Evolutionary conservation across 192 early-diverging fungal genomes (phyloP), one percentile per base, ranked within the genome.

Genomic region (Entomortierella beljakovae): DNA sequence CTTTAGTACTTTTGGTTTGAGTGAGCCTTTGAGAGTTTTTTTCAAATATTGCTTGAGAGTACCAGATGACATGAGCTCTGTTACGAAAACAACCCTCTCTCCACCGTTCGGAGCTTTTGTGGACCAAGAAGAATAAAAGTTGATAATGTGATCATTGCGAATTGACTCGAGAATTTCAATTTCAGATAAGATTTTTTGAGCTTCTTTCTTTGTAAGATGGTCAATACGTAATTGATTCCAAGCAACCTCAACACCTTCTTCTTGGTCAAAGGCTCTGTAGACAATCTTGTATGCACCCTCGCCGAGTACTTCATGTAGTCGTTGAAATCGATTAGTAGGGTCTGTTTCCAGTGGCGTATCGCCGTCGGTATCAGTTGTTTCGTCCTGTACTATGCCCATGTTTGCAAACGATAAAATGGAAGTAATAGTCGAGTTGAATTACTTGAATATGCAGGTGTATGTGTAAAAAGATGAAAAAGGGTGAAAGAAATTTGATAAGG

Each of bases 61-160:
- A 22, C 94, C 94, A 8, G 92, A 92, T 6, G 93, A 92, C 94
- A 96, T 96, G 46, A 96, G 82, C 68, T 96, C 94, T 20, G 94
- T 96, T n/a, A 96, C 88, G 77, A 96, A 96, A 61, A 87, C 90
- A 49, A 96, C 84, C 59, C 89, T 83, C 42, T 93, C 89, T 43
- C 74, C 83, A n/a, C 77, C 86, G 57, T 86, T 83, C 50, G 74
- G 80, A 18, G 77, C 83, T 58, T 86, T 73, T 35, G 84, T 84
- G 34, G 83, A 89, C 92, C 92, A 94, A 13, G 87, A 87, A 58
- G 88, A 83, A 66, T 86, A 85, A 64, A 94, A 86, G 61, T 90
- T 92, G 72, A 95, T 95, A 54, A 96, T 94, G 71, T 93, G 91
- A 16, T 92, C 91, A 69, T 94, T 92, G 48, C 91, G 85, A 61